A percentile compares a stretch with the other conserved stretches of the same genome.
Conservation (phyloP, 148 eudicot species). For the Salicornia ramosissima region DNA sequence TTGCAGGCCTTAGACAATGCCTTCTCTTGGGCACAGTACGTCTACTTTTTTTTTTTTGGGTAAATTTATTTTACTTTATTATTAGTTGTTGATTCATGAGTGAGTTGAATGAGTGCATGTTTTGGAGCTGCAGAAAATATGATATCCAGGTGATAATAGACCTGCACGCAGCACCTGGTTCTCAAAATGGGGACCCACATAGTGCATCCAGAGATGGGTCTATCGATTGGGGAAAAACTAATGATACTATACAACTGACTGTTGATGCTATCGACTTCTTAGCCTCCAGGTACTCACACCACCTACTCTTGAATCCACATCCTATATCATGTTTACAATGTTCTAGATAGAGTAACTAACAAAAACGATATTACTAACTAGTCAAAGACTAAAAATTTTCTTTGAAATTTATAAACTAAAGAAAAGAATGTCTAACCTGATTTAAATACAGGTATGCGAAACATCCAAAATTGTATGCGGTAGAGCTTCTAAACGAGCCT, state of each 20-base stretch:
- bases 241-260: slow-evolving; percentile 45
- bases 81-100: too few relatives aligned
- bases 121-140: slow-evolving; percentile 36
- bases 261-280: slow-evolving; percentile 59
- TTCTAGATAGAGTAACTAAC: too few relatives aligned
- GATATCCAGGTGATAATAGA: slow-evolving; percentile 48
- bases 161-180: slow-evolving; percentile 67
- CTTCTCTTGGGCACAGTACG: slow-evolving; percentile 68
- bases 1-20: slow-evolving; percentile 59
- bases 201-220: slow-evolving; percentile 58
- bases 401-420: not conserved
- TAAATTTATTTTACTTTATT: too few relatives aligned
- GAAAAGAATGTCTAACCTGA: not conserved
- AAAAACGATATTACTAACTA: too few relatives aligned
- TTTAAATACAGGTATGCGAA: slow-evolving; percentile 18
- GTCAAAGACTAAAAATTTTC: too few relatives aligned
- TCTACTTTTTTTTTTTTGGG: not conserved
- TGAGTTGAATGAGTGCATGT: not conserved
- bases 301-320: too few relatives aligned
- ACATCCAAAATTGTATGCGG: slow-evolving; percentile 24
- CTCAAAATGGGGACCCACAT: slow-evolving; percentile 56
- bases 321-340: too few relatives aligned
- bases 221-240: slow-evolving; percentile 55
- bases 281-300: slow-evolving; percentile 33
- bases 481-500: slow-evolving; percentile 50